Evolutionary conservation across 2,329 filamentous ascomycete species (phyloP).

Genomic region (Aureobasidium vineae): DNA sequence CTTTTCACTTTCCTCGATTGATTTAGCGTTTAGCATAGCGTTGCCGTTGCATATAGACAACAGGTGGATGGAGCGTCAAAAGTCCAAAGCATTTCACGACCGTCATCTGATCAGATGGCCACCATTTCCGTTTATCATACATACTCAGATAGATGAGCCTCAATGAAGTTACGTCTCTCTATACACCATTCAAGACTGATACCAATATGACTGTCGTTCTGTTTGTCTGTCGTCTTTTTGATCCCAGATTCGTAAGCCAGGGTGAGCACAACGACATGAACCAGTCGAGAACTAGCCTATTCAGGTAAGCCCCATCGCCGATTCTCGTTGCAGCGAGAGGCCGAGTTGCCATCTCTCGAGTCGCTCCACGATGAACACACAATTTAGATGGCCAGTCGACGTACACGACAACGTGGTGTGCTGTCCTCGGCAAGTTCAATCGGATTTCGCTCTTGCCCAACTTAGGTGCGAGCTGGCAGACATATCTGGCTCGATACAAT

Average conservation of each 20-base stretch:
- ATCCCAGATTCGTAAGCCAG: neutral
- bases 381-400: too few species aligned
- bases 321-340: neutral
- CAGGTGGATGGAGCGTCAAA: neutral
- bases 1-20: constrained; percentile 93
- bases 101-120: neutral
- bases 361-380: too few species aligned
- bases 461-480: too few species aligned
- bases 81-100: constrained; percentile 12
- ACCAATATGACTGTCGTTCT: neutral
- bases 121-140: neutral
- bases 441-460: too few species aligned
- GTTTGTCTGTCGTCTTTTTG: neutral
- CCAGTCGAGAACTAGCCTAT: neutral
- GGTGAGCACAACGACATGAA: neutral
- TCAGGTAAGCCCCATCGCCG: neutral
- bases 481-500: too few species aligned
- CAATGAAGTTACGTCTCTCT: neutral
- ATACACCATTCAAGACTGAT: neutral
- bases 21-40: constrained; percentile 22
- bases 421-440: too few species aligned
- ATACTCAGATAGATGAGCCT: neutral
- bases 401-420: too few species aligned
- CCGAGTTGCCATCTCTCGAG: neutral
- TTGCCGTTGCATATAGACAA: constrained; percentile 13